These are phyloP conservation scores for Cryphonectria carpinicola DNA, from an alignment of 2,329 filamentous ascomycete genomes.

Conservation along the genomic window DNA sequence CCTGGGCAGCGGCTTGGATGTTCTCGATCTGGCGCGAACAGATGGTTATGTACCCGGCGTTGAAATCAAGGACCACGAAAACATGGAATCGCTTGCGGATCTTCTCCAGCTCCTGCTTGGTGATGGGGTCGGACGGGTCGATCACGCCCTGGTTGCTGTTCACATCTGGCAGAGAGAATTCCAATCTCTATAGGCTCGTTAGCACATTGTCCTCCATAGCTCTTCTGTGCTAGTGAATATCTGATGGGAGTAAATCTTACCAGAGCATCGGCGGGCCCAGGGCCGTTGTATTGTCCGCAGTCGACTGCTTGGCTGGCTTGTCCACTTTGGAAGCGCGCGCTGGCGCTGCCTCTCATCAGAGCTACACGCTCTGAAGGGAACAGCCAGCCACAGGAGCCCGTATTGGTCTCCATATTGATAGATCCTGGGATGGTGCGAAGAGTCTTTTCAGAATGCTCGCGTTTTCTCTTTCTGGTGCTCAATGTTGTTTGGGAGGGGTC, in stretches of 20 bases:
- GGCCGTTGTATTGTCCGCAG: not conserved
- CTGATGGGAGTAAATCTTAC: not conserved
- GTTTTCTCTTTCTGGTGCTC: not conserved
- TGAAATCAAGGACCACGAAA: slow-evolving; percentile 5
- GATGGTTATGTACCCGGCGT: slow-evolving; percentile 6
- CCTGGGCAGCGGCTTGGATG: slow-evolving; percentile 14
- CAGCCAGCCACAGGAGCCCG: not conserved
- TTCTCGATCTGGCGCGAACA: not conserved
- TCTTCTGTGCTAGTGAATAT: not conserved
- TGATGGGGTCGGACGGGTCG: slow-evolving; percentile 13
- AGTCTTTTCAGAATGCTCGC: not conserved
- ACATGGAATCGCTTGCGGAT: slow-evolving; percentile 19
- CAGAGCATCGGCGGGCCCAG: not conserved
- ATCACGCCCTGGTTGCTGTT: slow-evolving; percentile 10
- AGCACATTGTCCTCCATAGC: not conserved
- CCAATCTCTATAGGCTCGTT: slow-evolving; percentile 12
- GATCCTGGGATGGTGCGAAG: not conserved
- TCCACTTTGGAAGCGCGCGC: not conserved
- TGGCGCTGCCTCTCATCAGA: not conserved
- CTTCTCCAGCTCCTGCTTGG: slow-evolving; percentile 3
- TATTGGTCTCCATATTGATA: not conserved
- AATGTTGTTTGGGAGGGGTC: not conserved
- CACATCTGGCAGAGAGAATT: slow-evolving; percentile 17
- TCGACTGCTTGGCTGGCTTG: not conserved
- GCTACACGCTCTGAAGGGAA: slow-evolving; percentile 1